phyloP scores from a whole-genome alignment of 1,284 basidiomycete genomes.

The Thelephora terrestris region DNA sequence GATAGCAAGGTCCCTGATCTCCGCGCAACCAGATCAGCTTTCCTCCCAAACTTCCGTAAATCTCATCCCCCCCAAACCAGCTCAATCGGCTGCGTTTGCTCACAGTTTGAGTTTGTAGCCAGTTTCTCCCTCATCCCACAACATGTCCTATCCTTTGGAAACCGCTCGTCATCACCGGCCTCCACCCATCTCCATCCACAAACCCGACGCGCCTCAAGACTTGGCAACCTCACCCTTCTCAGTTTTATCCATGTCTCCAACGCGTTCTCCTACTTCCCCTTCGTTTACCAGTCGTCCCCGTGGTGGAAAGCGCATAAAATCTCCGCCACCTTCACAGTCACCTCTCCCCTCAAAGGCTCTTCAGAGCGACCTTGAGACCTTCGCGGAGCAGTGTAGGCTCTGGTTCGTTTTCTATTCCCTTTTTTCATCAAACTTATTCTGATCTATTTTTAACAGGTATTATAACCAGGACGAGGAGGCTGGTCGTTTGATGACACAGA shows the following conservation, averaged over 20 bases:
- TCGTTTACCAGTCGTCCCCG: slow-evolving; percentile 42
- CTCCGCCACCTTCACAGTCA: slow-evolving; percentile 48
- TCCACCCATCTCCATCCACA: slow-evolving; percentile 46
- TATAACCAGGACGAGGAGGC: slow-evolving; percentile 67
- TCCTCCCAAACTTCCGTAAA: neutral
- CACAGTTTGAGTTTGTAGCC: slow-evolving; percentile 3
- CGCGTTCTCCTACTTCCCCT: slow-evolving; percentile 47
- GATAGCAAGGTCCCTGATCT: too few relatives aligned
- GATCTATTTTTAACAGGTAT: slow-evolving; percentile 41
- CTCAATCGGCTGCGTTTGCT: slow-evolving; percentile 12
- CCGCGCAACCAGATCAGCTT: slow-evolving; percentile 8
- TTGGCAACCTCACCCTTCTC: slow-evolving; percentile 38
- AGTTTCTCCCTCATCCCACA: slow-evolving; percentile 26
- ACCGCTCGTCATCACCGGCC: slow-evolving; percentile 51
- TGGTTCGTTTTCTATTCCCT: slow-evolving; percentile 37
- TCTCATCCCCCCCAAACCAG: slow-evolving; percentile 1
- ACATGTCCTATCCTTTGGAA: slow-evolving; percentile 53
- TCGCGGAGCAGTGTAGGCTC: slow-evolving; percentile 60
- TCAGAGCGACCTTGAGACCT: slow-evolving; percentile 55
- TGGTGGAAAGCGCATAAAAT: slow-evolving; percentile 35
- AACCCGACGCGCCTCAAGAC: slow-evolving; percentile 1
- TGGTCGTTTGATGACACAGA: slow-evolving; percentile 68
- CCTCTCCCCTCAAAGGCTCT: slow-evolving; percentile 48
- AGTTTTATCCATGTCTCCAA: slow-evolving; percentile 27
- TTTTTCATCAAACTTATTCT: slow-evolving; percentile 2